Evolutionary conservation across 805 yeast species (phyloP).

Genomic region (Sporopachydermia lactativora): DNA sequence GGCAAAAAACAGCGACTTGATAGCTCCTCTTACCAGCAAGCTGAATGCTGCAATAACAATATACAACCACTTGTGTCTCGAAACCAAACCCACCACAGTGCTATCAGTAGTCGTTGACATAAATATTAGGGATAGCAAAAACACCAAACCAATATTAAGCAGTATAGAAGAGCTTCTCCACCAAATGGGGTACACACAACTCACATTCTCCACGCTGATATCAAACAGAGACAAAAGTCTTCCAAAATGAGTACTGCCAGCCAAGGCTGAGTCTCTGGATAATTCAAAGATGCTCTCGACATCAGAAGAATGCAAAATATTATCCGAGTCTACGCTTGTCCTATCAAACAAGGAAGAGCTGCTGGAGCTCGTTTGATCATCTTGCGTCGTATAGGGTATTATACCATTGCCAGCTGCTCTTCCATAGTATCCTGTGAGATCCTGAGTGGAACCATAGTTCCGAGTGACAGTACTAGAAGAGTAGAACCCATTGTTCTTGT

Average conservation of each 20-base stretch:
- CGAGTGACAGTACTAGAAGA: neutral
- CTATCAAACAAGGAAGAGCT: no score
- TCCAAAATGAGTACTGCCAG: no score
- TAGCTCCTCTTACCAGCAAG: neutral
- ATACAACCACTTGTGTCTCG: neutral
- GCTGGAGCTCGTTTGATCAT: no score
- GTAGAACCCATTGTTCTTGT: neutral
- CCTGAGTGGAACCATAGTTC: neutral
- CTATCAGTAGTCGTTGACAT: neutral
- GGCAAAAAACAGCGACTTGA: no score
- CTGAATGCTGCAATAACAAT: neutral
- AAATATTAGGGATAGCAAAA: neutral
- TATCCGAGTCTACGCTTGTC: no score
- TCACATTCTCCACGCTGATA: neutral
- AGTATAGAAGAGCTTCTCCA: neutral
- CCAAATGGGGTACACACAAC: neutral
- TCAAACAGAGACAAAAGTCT: neutral
- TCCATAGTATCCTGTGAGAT: neutral
- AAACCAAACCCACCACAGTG: neutral
- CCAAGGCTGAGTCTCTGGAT: no score
- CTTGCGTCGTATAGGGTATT: no score
- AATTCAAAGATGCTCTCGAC: no score
- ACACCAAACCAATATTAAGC: neutral
- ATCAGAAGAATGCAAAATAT: no score
- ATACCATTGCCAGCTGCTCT: no score